Evolutionary conservation across 305 asterid genomes (phyloP), one percentile per base, ranked within the genome.

Genomic region (Nicotiana rustica): DNA sequence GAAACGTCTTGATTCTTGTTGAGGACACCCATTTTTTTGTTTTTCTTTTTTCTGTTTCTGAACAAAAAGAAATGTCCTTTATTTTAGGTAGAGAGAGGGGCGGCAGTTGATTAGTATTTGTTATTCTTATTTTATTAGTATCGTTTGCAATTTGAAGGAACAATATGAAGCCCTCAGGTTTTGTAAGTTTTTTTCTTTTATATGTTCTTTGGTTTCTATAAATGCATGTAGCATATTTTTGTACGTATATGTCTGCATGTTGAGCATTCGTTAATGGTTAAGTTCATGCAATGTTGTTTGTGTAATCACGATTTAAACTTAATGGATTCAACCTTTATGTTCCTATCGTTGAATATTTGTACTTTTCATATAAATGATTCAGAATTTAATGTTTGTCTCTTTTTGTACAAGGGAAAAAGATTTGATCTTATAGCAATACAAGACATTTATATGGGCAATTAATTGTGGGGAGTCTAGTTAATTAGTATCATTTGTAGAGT

Each of bases 201-300:
- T 61, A 61, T 61, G 14, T 19, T 19, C 31, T 18, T 60, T 60
- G 65, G 29, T 3, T 60, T 60, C 9, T 60, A n/a, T 19, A 57
- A 1, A 21, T 4, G 36, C 8, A 62, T 6, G 6, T 18, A 17
- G 1, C 62, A 17, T 57, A n/a, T 59, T 10, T 59, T 59, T 61
- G 10, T 10, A 61, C 67, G 67, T 61, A 75, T 75, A 41, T 41
- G 8, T 41, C 56, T 75, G 80, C 49, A 52, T 52, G 65, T 52
- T 14, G 21, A 19, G 36, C 36, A 47, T 71, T 71, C 6, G 19
- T 71, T 14, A 44, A 44, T 44, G 29, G 2, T 73, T 47, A 47
- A 47, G 64, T 49, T 49, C 79, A 75, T 75, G 65, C 49, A 75
- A 52, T 75, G 80, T 52, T 75, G 49, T 29, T 75, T 75, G 65